Evolutionary conservation across 805 yeast species (phyloP).

Genomic region (Pichia nanzhaoensis): DNA sequence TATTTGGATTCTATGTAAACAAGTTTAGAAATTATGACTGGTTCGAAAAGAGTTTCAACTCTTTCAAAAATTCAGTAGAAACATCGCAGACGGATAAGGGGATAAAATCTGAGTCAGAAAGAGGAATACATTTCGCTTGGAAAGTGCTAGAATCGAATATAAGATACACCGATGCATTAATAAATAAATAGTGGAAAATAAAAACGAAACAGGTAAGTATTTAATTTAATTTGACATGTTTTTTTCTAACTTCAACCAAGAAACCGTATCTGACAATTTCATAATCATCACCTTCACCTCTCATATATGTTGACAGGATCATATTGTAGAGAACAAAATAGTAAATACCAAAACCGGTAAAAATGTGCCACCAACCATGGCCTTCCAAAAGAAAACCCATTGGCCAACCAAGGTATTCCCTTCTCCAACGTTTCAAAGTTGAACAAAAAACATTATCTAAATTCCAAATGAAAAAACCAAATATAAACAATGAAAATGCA

Average conservation of each 20-base stretch:
- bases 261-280: slow-evolving; percentile 52
- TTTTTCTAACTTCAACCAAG: slow-evolving; percentile 38
- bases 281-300: slow-evolving; percentile 49
- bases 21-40: slow-evolving; percentile 1
- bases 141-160: slow-evolving; percentile 7
- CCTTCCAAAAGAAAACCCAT: slow-evolving; percentile 82
- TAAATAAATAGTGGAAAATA: background rate
- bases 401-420: slow-evolving; percentile 64
- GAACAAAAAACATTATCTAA: slow-evolving; percentile 76
- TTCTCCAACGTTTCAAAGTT: slow-evolving; percentile 49
- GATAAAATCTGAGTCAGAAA: background rate
- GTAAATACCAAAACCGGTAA: slow-evolving; percentile 84
- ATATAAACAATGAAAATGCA: slow-evolving; percentile 40
- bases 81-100: background rate
- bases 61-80: slow-evolving; percentile 1
- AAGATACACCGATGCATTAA: slow-evolving; percentile 3
- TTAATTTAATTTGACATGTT: background rate
- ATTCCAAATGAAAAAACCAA: slow-evolving; percentile 85
- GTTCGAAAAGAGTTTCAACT: slow-evolving; percentile 7
- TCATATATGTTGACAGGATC: slow-evolving; percentile 61
- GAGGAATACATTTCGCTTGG: slow-evolving; percentile 1
- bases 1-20: slow-evolving; percentile 10
- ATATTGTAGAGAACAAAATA: slow-evolving; percentile 75
- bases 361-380: slow-evolving; percentile 97
- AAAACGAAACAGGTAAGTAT: no score